Base-by-base conservation (phyloP, 352 stramenopile species). In the Globisporangium okanoganense region DNA sequence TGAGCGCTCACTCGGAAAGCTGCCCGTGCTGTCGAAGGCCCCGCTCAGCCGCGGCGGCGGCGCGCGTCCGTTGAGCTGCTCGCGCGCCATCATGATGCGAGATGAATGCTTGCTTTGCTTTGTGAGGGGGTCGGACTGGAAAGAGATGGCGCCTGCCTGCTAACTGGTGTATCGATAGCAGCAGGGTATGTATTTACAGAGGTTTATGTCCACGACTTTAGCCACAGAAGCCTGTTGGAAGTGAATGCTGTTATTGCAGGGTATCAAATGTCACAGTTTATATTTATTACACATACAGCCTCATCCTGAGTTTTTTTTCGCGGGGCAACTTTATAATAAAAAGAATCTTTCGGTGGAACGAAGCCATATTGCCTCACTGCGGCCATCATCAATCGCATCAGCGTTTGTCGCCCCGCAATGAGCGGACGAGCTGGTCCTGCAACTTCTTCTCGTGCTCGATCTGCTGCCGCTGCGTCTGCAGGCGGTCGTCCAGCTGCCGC, bases 1-100 rank as follows among this genome's bases (percentile, higher is more conserved):
- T 51, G 82, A 92, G 9, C 73, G 78, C 71, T 94, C 84, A 65
- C 73, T 79, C 27, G 78, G 44, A 10, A 59, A 43, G 48, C 47
- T 57, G 10, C 50, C 20, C 41, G 20, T 41, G 41, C 55, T 61
- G 22, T 66, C 60, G 18, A 44, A 35, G 20, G 56, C 44, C 10
- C 40, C 40, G 1, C 25, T 60, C 16, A 51, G 38, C 7, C 54
- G 54, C 25, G 16, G 22, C 25, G 48, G 48, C 25, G 35, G 55
- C 35, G 47, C 47, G 47, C n/a, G 48, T 54, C 36, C 49, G 29
- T 52, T 53, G 48, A 58, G 38, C 49, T 64, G 58, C 20, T 53
- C 50, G 38, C 49, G 58, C 58, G 5, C 25, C 58, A 64, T 64
- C 0, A 2, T 24, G 45, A 41, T 55, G 7, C 25, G 22, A 12